Conservation (phyloP, 176 grass and related monocot species). For the Leersia perrieri region DNA sequence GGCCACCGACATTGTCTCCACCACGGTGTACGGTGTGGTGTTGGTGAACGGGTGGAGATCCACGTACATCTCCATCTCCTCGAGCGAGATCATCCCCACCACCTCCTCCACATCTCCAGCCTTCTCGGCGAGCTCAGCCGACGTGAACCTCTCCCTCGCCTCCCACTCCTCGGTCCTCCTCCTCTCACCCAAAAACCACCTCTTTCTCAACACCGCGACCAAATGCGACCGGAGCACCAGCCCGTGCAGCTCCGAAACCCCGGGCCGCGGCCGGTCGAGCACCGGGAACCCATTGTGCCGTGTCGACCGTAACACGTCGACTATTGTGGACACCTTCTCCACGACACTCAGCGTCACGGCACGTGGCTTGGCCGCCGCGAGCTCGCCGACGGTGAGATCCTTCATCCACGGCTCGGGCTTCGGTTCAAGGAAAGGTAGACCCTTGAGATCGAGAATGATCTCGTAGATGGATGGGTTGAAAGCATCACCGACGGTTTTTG, state of each 20-base stretch:
- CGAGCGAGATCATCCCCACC: conserved; percentile 31
- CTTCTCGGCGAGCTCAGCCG: conserved; percentile 69
- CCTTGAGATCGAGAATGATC: conserved; percentile 97
- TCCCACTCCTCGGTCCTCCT: conserved; percentile 76
- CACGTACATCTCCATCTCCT: conserved; percentile 79
- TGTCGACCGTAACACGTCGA: conserved; percentile 48
- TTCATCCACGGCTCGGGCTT: conserved; percentile 93
- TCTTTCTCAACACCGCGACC: conserved; percentile 62
- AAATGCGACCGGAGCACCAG: conserved; percentile 77
- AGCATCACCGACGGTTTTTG: conserved; percentile 76
- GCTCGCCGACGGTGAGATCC: conserved; percentile 76
- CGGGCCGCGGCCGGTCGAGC: conserved; percentile 38
- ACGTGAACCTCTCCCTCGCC: conserved; percentile 62
- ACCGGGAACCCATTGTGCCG: conserved; percentile 90
- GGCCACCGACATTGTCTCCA: conserved; percentile 93
- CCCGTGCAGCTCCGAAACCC: conserved; percentile 69
- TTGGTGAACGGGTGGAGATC: conserved; percentile 89
- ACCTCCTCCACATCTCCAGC: conserved; percentile 23
- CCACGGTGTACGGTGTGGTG: conserved; percentile 97
- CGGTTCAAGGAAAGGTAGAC: conserved; percentile 76
- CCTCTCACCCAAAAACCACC: conserved; percentile 69
- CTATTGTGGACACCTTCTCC: conserved; percentile 62
- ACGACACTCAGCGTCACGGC: conserved; percentile 56
- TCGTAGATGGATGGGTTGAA: conserved; percentile 98
- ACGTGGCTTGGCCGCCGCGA: conserved; percentile 55